These are phyloP conservation scores for Ophiosphaerella narmari DNA, from an alignment of 2,329 filamentous ascomycete genomes.

Conservation along the genomic window DNA sequence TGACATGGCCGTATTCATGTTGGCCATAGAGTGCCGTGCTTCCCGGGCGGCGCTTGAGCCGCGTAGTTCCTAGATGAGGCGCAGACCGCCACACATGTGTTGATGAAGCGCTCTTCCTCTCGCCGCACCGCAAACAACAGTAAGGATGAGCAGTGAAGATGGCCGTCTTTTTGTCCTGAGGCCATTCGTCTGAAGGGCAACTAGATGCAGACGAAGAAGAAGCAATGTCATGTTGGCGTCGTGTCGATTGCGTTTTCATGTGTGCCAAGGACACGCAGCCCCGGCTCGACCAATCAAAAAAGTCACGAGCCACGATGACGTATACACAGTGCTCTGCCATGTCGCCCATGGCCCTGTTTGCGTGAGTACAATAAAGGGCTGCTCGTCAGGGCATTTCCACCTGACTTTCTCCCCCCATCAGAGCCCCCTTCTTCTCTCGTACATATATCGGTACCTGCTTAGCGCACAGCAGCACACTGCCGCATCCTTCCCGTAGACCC, in stretches of 20 bases:
- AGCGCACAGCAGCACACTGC: neutral
- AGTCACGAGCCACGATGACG: constrained; percentile 20
- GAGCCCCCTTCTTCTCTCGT: too few species aligned
- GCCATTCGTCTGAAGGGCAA: too few species aligned
- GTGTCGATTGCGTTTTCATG: too few species aligned
- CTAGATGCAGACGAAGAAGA: too few species aligned
- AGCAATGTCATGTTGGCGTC: too few species aligned
- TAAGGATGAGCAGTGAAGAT: too few species aligned
- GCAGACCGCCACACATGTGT: constrained; percentile 24
- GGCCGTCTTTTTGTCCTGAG: too few species aligned
- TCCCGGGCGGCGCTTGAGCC: constrained; percentile 17
- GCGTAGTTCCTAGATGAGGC: constrained; percentile 6
- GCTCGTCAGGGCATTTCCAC: neutral
- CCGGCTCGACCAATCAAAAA: neutral
- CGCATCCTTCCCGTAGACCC: constrained; percentile 1
- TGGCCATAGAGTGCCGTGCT: constrained; percentile 8
- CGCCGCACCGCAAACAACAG: too few species aligned
- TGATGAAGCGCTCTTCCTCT: constrained; percentile 4
- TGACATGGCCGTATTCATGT: neutral
- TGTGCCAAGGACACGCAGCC: too few species aligned
- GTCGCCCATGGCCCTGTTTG: constrained; percentile 7
- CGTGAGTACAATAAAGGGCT: constrained; percentile 19
- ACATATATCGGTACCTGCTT: neutral
- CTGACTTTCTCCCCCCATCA: neutral
- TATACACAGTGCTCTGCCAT: constrained; percentile 9